Conservation (phyloP, 495 filamentous ascomycete genomes). For the Neurospora sp. region DNA sequence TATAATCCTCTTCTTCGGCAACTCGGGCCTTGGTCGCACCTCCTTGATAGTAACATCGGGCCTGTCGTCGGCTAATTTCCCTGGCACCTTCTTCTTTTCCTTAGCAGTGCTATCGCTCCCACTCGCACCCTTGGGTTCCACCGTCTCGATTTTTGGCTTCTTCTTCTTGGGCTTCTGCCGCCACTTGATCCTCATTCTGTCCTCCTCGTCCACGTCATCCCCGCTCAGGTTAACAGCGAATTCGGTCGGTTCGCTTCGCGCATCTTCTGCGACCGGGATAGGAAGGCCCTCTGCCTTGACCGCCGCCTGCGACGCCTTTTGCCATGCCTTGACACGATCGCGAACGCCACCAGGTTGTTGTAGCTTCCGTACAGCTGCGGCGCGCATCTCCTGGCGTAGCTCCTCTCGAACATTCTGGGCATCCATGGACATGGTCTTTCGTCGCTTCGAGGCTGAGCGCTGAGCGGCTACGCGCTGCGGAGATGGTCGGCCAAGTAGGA, state of each 20-base stretch:
- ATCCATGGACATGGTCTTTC: slow-evolving; percentile 32
- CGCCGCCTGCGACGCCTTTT: slow-evolving; percentile 54
- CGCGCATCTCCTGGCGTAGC: slow-evolving; percentile 40
- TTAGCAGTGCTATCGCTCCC: slow-evolving; percentile 16
- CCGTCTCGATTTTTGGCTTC: slow-evolving; percentile 14
- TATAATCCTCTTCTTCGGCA: slow-evolving; percentile 66
- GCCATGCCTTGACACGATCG: slow-evolving; percentile 66
- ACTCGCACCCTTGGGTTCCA: slow-evolving; percentile 10
- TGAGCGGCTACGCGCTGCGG: slow-evolving; percentile 33
- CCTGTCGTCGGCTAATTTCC: slow-evolving; percentile 11
- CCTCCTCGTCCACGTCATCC: slow-evolving; percentile 40
- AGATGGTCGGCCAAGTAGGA: slow-evolving; percentile 43
- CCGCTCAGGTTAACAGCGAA: slow-evolving; percentile 32
- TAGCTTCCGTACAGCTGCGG: slow-evolving; percentile 34
- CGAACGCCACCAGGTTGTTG: slow-evolving; percentile 46
- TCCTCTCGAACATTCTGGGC: slow-evolving; percentile 27
- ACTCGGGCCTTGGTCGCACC: slow-evolving; percentile 14
- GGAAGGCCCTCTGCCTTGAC: slow-evolving; percentile 27
- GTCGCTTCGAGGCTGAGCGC: slow-evolving; percentile 27
- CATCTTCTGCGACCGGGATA: slow-evolving; percentile 26
- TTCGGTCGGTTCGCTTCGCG: slow-evolving; percentile 34
- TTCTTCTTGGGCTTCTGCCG: slow-evolving; percentile 29
- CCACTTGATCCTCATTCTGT: slow-evolving; percentile 37
- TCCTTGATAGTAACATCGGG: not conserved
- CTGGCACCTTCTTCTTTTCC: slow-evolving; percentile 19